Evolutionary conservation across 768 basidiomycete species (phyloP).

Genomic region (Phlebiopsis flavidoalba): DNA sequence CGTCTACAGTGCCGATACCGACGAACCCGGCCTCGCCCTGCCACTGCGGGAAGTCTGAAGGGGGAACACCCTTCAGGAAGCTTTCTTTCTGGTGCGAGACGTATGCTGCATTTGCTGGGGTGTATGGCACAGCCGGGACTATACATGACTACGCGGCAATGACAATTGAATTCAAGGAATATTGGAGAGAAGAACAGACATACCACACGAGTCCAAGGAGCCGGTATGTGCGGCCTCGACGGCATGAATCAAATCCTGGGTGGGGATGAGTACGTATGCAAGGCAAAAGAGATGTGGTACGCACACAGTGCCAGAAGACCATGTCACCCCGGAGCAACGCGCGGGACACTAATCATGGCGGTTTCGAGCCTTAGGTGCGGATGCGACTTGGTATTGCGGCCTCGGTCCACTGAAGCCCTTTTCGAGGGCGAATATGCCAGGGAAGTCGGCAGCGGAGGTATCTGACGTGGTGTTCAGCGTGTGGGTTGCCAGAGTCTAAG

Average conservation of each 20-base stretch:
- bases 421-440: slow-evolving; percentile 25
- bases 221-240: slow-evolving; percentile 51
- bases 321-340: slow-evolving; percentile 72
- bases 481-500: background rate
- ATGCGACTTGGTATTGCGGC: slow-evolving; percentile 51
- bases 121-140: slow-evolving; percentile 69
- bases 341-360: slow-evolving; percentile 68
- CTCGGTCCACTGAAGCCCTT: slow-evolving; percentile 33
- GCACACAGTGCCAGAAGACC: slow-evolving; percentile 71
- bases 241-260: slow-evolving; percentile 40
- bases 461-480: background rate
- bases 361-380: slow-evolving; percentile 61
- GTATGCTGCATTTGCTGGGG: slow-evolving; percentile 56
- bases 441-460: slow-evolving; percentile 26
- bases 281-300: slow-evolving; percentile 2
- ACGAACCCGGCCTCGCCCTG: slow-evolving; percentile 34
- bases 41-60: slow-evolving; percentile 65
- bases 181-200: slow-evolving; percentile 3
- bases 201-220: slow-evolving; percentile 50
- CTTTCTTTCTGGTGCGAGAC: slow-evolving; percentile 54
- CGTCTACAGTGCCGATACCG: slow-evolving; percentile 35
- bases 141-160: slow-evolving; percentile 55
- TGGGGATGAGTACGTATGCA: background rate
- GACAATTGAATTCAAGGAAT: background rate
- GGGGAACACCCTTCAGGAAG: slow-evolving; percentile 55